Conservation (phyloP, 768 basidiomycete genomes). For the Hemileccinum impolitum region DNA sequence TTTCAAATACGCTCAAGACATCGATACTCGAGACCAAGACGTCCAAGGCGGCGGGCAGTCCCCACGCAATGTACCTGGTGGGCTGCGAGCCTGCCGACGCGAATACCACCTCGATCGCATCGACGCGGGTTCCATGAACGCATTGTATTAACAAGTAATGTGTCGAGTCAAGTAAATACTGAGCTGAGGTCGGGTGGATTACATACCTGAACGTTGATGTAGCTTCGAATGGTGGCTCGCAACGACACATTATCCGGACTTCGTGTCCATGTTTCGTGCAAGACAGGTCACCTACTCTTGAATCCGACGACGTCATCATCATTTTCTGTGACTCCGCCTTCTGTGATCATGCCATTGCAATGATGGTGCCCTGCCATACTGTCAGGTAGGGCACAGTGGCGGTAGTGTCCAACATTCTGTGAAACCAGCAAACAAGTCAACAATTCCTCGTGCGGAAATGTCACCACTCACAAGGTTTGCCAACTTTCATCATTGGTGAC, state of each 20-base stretch:
- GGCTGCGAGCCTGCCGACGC: conserved; percentile 9
- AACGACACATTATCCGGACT: conserved; percentile 37
- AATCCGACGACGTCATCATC: conserved; percentile 51
- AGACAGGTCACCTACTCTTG: conserved; percentile 45
- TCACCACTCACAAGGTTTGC: conserved; percentile 37
- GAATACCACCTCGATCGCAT: conserved; percentile 9
- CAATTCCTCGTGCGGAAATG: background rate
- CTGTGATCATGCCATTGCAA: conserved; percentile 54
- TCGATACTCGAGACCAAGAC: conserved; percentile 12
- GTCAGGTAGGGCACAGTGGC: conserved; percentile 42
- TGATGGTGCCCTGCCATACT: conserved; percentile 44
- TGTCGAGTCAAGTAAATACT: background rate
- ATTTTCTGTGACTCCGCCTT: conserved; percentile 38
- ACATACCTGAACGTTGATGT: conserved; percentile 49
- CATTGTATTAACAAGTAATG: conserved; percentile 1
- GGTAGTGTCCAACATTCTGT: conserved; percentile 36
- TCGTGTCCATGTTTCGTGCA: conserved; percentile 44
- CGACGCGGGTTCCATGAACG: conserved; percentile 10
- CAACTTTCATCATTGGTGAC: conserved; percentile 42
- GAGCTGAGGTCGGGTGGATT: background rate
- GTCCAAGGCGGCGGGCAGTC: conserved; percentile 13
- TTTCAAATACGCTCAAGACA: background rate
- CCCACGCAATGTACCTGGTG: conserved; percentile 1
- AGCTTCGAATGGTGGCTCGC: conserved; percentile 43
- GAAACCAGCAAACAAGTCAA: conserved; percentile 1